Base-by-base conservation (phyloP, 257 asterid species). In the Fraxinus pennsylvanica region DNA sequence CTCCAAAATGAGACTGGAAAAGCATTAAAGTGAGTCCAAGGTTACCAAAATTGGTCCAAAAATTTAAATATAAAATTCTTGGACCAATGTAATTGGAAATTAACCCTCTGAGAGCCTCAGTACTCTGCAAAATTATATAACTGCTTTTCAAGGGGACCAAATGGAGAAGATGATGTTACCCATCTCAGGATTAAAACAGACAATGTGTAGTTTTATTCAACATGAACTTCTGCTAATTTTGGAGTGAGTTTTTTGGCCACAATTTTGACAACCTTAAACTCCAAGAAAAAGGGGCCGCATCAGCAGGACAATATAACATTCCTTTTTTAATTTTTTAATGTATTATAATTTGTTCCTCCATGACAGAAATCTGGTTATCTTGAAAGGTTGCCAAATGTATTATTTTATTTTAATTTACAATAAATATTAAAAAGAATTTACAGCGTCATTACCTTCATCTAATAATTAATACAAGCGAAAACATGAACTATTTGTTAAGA, bases 41-140 rank as follows among this genome's bases (percentile, higher is more conserved):
- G 35, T 74, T 89, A 82, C 88, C 74, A 61, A 80, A 81, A 85
- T 84, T 88, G 87, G 79, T 88, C 91, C 88, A 88, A 88, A 85
- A 83, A 81, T 81, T 72, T 30, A 74, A 54, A 67, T 74, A 79
- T 27, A 27, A 73, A 68, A 36, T 22, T 21, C 39, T 63, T 25
- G 69, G 69, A 63, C 35, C 35, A 63, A 63, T 63, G 35, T 3
- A 10, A 21, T 63, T 63, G 35, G 69, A 2, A 14, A 63, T 63
- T 27, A 9, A 63, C 69, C 33, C 33, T 63, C 35, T 63, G 15
- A 27, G 33, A 27, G 35, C 35, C 35, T 63, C 17, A 61, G 76
- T 68, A 80, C 81, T 80, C 72, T 71, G 22, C 15, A 6, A 81
- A 79, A 41, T 14, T 33, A 12, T 25, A 75, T 21, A 36, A 67